Percentiles rank a stretch among this genome's conserved stretches.
These are phyloP conservation scores for Carex arenaria DNA, from an alignment of 202 grass and related monocot species.

Conservation along the genomic window DNA sequence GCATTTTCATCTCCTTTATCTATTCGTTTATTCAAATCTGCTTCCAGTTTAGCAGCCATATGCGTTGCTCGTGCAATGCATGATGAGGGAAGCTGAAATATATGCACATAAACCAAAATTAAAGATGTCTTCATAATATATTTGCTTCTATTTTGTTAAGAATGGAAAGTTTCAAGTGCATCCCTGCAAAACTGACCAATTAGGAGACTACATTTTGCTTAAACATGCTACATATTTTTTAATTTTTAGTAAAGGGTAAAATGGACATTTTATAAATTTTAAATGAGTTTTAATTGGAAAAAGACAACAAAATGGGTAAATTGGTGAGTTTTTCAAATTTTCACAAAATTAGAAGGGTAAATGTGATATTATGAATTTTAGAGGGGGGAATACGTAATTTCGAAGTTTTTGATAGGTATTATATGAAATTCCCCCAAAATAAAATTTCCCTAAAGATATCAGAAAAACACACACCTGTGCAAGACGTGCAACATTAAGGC, in stretches of 20 bases:
- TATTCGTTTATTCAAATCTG: slow-evolving; percentile 35
- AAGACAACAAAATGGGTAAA: too few species aligned
- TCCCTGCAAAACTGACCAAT: not conserved
- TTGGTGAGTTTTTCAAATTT: too few species aligned
- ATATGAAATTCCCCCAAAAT: too few species aligned
- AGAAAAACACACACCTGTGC: slow-evolving; percentile 61
- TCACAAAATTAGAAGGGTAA: too few species aligned
- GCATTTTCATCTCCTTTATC: slow-evolving; percentile 16
- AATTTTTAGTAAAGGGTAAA: too few species aligned
- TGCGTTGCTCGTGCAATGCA: slow-evolving; percentile 60
- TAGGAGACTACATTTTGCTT: too few species aligned
- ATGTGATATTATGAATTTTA: too few species aligned
- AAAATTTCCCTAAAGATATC: not conserved
- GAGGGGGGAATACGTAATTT: too few species aligned
- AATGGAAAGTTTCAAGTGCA: not conserved
- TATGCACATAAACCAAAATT: not conserved
- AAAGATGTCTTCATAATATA: not conserved
- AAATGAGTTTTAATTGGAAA: too few species aligned
- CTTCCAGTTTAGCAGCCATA: slow-evolving; percentile 77
- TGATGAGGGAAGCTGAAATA: slow-evolving; percentile 63
- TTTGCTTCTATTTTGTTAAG: not conserved
- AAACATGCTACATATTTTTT: too few species aligned
- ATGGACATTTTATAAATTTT: too few species aligned
- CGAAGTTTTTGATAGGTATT: too few species aligned
- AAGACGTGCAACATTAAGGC: slow-evolving; percentile 86